Conservation (phyloP, 352 stramenopile species). For the Stephanocyclus meneghinianus region DNA sequence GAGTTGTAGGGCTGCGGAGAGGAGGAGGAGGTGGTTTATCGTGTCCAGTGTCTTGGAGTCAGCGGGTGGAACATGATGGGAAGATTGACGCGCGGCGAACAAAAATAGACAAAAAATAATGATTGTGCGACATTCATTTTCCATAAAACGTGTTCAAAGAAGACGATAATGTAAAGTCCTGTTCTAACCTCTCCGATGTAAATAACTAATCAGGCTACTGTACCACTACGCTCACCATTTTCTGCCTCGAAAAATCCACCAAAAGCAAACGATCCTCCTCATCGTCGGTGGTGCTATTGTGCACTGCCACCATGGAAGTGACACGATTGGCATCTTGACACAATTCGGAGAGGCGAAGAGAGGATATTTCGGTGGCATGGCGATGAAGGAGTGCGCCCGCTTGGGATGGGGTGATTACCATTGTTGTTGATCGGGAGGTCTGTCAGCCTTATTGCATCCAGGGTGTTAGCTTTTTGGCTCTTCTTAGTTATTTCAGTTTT, state of each 20-base stretch:
- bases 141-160: too few relatives aligned
- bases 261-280: slow-evolving; percentile 25
- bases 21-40: slow-evolving; percentile 67
- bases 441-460: too few relatives aligned
- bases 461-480: too few relatives aligned
- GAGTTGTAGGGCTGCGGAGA: slow-evolving; percentile 46
- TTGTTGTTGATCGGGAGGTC: slow-evolving; percentile 10
- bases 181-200: neutral
- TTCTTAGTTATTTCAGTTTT: too few relatives aligned
- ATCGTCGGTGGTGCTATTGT: slow-evolving; percentile 35
- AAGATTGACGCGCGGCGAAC: neutral
- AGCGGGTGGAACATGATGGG: neutral
- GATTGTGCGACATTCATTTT: too few relatives aligned
- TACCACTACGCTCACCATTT: slow-evolving; percentile 40
- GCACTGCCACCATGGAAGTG: slow-evolving; percentile 58
- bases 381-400: slow-evolving; percentile 64
- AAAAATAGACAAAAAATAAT: neutral
- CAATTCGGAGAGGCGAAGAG: slow-evolving; percentile 62
- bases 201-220: neutral
- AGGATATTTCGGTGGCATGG: slow-evolving; percentile 70
- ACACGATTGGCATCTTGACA: slow-evolving; percentile 66
- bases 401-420: slow-evolving; percentile 47
- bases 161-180: neutral
- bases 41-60: slow-evolving; percentile 60
- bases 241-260: slow-evolving; percentile 71